These are phyloP conservation scores for Aspergillus ochraceus DNA, from an alignment of 2,329 filamentous ascomycete genomes.

Conservation along the genomic window DNA sequence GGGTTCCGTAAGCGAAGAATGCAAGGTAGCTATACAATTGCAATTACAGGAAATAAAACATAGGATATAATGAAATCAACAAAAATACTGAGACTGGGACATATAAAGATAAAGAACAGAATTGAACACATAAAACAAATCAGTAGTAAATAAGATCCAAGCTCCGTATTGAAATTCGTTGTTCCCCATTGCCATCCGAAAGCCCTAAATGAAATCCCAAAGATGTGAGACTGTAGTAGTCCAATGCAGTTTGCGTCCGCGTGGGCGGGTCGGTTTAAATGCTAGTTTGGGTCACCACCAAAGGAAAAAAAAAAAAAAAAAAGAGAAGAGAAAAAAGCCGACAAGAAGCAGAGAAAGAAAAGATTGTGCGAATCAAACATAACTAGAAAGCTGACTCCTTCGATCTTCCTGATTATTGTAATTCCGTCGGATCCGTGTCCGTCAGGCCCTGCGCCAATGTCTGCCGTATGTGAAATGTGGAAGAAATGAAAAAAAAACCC, in stretches of 20 bases:
- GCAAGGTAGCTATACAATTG: not conserved
- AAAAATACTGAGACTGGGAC: not conserved
- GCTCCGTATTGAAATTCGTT: not conserved
- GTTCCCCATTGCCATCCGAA: constrained; percentile 2
- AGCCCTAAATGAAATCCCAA: constrained; percentile 4
- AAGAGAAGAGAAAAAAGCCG: not conserved
- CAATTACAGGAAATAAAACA: not conserved
- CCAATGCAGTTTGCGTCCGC: constrained; percentile 5
- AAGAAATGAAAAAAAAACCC: not conserved
- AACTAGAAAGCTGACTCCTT: not conserved
- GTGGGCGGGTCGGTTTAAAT: constrained; percentile 4
- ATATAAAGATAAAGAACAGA: not conserved
- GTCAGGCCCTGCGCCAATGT: constrained; percentile 2
- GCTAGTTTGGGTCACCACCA: not conserved
- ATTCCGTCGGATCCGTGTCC: constrained; percentile 3
- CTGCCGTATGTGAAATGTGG: not conserved
- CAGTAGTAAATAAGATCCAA: constrained; percentile 3
- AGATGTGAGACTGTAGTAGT: not conserved
- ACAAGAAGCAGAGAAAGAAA: not conserved
- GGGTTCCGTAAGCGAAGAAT: not conserved
- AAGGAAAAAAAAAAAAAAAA: not conserved
- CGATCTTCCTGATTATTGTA: not conserved
- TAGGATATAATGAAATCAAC: no score
- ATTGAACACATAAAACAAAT: constrained; percentile 4
- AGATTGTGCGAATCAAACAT: constrained; percentile 3